Conservation (phyloP, 1,284 basidiomycete genomes). For the Ustilago curta region DNA sequence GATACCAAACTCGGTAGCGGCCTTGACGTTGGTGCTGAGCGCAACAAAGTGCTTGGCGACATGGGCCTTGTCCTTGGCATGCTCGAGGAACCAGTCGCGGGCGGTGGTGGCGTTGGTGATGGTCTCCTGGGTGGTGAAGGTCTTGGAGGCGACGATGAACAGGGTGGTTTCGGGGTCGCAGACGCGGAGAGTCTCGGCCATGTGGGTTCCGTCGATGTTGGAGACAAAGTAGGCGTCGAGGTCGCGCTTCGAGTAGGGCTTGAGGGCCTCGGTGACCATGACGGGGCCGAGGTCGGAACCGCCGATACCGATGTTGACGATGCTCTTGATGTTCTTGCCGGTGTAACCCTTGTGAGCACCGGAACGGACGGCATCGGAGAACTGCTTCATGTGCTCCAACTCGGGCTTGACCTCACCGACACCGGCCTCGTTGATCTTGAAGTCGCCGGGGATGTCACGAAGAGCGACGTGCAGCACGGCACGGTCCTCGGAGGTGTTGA, state of each 20-base stretch:
- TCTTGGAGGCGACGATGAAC: slow-evolving; percentile 98
- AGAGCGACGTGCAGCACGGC: slow-evolving; percentile 95
- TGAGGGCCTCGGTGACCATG: slow-evolving; percentile 98
- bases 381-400: slow-evolving; percentile 89
- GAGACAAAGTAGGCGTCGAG: slow-evolving; percentile 90
- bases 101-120: slow-evolving; percentile 97
- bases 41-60: slow-evolving; percentile 99
- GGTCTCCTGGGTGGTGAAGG: slow-evolving; percentile 99
- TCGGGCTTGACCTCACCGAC: slow-evolving; percentile 86
- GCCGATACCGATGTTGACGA: slow-evolving; percentile 99
- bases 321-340: slow-evolving; percentile 90
- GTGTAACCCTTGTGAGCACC: slow-evolving; percentile 97
- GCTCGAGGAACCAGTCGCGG: slow-evolving; percentile 89
- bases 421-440: slow-evolving; percentile 80
- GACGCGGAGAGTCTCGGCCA: slow-evolving; percentile 85
- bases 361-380: slow-evolving; percentile 84
- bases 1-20: slow-evolving; percentile 95
- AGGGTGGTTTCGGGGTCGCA: slow-evolving; percentile 93
- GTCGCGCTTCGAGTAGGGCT: slow-evolving; percentile 89
- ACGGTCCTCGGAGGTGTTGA: slow-evolving; percentile 97
- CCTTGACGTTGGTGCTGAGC: slow-evolving; percentile 93
- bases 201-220: slow-evolving; percentile 98
- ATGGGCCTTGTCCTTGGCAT: slow-evolving; percentile 80
- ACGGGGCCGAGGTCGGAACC: slow-evolving; percentile 97
- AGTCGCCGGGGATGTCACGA: slow-evolving; percentile 79